phyloP scores from a whole-genome alignment of 306 rosid species.

The Prunus dulcis region DNA sequence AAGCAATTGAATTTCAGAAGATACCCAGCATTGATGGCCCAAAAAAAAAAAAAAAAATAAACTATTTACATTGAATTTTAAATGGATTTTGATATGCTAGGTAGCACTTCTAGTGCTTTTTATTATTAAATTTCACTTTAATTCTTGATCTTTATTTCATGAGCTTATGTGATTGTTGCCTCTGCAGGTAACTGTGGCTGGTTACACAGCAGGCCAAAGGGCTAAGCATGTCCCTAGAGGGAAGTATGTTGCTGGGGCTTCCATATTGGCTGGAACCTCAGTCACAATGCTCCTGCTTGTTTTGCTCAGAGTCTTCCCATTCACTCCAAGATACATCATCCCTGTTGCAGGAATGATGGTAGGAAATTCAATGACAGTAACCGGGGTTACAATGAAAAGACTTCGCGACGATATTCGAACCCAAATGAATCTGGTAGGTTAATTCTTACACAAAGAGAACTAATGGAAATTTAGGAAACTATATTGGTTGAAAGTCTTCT shows the following conservation, averaged over 20 bases:
- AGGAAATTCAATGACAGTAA: slow-evolving; percentile 92
- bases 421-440: slow-evolving; percentile 62
- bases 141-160: background rate
- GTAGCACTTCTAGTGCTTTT: too few species aligned
- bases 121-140: background rate
- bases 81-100: too few species aligned
- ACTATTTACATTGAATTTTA: too few species aligned
- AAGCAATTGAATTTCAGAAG: background rate
- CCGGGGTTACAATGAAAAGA: slow-evolving; percentile 94
- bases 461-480: background rate
- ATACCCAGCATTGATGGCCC: too few species aligned
- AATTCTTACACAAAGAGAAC: background rate
- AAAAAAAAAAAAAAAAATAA: too few species aligned
- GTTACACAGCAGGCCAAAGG: slow-evolving; percentile 90
- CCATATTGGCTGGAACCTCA: slow-evolving; percentile 76
- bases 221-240: slow-evolving; percentile 90
- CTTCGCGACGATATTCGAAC: slow-evolving; percentile 78
- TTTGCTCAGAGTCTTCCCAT: slow-evolving; percentile 67
- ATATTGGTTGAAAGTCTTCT: background rate
- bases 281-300: slow-evolving; percentile 71
- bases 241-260: slow-evolving; percentile 71
- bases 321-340: slow-evolving; percentile 88
- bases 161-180: background rate
- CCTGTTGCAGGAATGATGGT: slow-evolving; percentile 98
- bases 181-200: slow-evolving; percentile 75